Base-by-base conservation (phyloP, 2,329 filamentous ascomycete genomes). In the Colletotrichum chrysophilum region DNA sequence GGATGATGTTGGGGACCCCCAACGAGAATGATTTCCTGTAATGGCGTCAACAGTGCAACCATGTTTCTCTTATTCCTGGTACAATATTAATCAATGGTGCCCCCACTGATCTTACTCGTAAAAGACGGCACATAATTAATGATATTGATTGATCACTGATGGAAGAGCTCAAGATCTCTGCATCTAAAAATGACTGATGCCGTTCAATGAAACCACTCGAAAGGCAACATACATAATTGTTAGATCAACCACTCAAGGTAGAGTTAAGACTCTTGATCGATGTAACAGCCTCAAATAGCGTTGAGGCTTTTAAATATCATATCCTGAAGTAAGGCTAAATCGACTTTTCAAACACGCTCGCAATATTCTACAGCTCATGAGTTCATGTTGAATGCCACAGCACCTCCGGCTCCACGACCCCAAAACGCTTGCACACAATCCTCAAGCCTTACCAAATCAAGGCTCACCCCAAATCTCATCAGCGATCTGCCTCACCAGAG, bases 401-500 rank as follows among this genome's bases (percentile, higher is more conserved):
- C 12, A 14, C 62, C 26, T 12, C n/a, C 24, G 1, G 55, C 55
- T 58, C n/a, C 14, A 58, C 55, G 12, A 24, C 0, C 9, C 13
- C 24, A 6, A 16, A n/a, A 10, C 30, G 1, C 36, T 18, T 2
- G 8, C 7, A 10, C 4, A 2, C 7, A 18, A 5, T 28, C 24
- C 5, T 28, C n/a, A 12, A 3, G 14, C 34, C 5, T 6, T 5
- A 14, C 16, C n/a, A 52, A 26, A 18, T 38, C 13, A 84, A 58
- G 82, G 76, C 74, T 84, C 79, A 1, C 81, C 82, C 94, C 94
- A 96, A 74, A 96, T 90, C 80, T 93, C 91, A 81, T 95, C 90
- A 4, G 94, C 94, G 80, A 96, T 91, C 79, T 91, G 87, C 77
- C 94, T 90, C 21, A 96, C 93, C 68, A 96, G 85, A 78, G 90